Evolutionary conservation across 331 rosid genomes (phyloP).

Genomic region (Pyrus hybrid): DNA sequence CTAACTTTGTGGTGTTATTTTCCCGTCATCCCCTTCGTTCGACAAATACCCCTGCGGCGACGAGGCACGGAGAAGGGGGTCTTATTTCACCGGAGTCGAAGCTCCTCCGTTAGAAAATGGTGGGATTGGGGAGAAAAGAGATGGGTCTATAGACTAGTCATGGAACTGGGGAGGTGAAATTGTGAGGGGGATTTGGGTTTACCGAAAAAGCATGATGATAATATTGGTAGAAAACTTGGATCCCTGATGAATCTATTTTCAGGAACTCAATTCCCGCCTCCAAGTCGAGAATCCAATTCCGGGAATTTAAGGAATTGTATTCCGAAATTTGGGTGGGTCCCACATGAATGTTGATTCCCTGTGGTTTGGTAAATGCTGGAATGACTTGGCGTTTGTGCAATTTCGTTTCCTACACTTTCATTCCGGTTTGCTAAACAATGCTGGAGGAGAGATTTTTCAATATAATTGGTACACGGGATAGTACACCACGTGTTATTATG

Average conservation of each 20-base stretch:
- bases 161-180: neutral
- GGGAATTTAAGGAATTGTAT: neutral
- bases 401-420: neutral
- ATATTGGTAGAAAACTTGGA: neutral
- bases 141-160: neutral
- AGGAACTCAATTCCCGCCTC: neutral
- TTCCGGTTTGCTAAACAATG: no score
- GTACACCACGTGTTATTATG: no score
- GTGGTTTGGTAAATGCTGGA: fast-evolving
- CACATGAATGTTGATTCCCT: neutral
- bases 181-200: neutral
- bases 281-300: neutral
- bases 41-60: no score
- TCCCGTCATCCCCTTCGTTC: no score
- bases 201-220: neutral
- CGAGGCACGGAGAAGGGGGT: no score
- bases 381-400: neutral
- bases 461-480: no score
- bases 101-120: no score
- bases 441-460: no score
- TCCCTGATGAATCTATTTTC: no score
- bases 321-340: neutral
- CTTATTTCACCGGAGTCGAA: no score
- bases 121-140: neutral
- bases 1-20: no score